phyloP scores from a whole-genome alignment of 1,284 basidiomycete genomes.

The Anthracocystis panici-leucophaei region DNA sequence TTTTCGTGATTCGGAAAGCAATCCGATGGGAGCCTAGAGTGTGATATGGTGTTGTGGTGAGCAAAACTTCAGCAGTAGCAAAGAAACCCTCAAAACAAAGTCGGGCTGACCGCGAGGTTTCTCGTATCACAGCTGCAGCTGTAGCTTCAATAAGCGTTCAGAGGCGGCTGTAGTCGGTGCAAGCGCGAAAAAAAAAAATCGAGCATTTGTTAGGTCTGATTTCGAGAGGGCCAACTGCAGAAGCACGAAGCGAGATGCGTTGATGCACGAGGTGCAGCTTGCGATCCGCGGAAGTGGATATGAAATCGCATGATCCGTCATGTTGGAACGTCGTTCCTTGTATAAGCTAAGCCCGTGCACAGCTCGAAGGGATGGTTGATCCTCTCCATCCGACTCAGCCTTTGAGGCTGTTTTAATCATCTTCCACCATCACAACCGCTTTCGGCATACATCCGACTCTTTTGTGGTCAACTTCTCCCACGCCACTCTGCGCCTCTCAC shows the following conservation, averaged over 20 bases:
- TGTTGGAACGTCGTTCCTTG: slow-evolving; percentile 1
- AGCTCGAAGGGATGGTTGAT: background rate
- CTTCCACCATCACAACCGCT: slow-evolving; percentile 1
- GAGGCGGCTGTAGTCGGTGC: background rate
- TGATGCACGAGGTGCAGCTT: slow-evolving; percentile 29
- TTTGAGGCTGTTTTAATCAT: background rate
- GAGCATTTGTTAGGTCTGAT: background rate
- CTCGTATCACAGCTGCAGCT: too few species aligned
- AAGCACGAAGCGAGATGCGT: slow-evolving; percentile 12
- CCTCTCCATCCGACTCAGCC: background rate
- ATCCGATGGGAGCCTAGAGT: background rate
- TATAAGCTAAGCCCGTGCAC: slow-evolving; percentile 30
- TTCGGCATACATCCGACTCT: background rate
- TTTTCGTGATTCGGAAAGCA: slow-evolving; percentile 2
- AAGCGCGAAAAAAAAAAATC: background rate
- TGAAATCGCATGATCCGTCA: slow-evolving; percentile 12
- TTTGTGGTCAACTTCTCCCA: background rate
- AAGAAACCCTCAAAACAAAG: background rate
- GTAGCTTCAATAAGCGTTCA: background rate
- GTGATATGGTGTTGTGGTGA: background rate
- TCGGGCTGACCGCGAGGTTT: slow-evolving; percentile 11
- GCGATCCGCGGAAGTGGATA: slow-evolving; percentile 33
- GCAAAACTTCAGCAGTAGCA: background rate
- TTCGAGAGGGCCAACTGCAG: background rate
- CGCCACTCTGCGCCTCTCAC: too few species aligned